Base-by-base conservation (phyloP, 2,329 filamentous ascomycete genomes). In the Colletotrichum brevisporum region DNA sequence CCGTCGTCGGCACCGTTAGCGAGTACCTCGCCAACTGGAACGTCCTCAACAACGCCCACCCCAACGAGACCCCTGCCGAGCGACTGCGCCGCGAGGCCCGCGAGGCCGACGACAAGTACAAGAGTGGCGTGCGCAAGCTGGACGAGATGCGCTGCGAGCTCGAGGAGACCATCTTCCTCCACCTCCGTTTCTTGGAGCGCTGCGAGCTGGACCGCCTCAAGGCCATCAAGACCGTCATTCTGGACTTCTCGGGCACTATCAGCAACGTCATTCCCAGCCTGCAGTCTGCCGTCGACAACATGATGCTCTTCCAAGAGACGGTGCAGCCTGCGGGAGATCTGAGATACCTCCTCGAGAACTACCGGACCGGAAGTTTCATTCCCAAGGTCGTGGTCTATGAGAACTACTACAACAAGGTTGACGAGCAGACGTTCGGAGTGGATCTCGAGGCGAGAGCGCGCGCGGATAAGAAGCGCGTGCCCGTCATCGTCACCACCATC, bases 221-320 rank as follows among this genome's bases (percentile, higher is more conserved):
- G 86, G 96, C 97, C 21, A 96, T 99, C 86, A 98, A 99, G 86
- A 95, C 95, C 26, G 97, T 99, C 60, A 92, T 99, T 71, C 88
- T 99, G 51, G 97, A 99, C 82, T 98, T 99, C 80, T 98, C 95
- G 5, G 96, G 96, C 53, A 94, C 95, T 45, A 93, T 99, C 79
- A 95, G 95, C 85, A 99, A 99, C 76, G 95, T 98, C 75, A 98
- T 99, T 71, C 97, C 96, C 18, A 97, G 93, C 76, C 84, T 99
- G 71, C 96, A 98, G 81, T 95, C 95, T 68, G 94, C 95, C 0
- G 94, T 99, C 26, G 96, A 99, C 83, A 94, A 97, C 78, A 98
- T 99, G 95, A 94, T 99, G 91, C 87, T 99, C 54, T 99, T 97
- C 83, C 96, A 99, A 80, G 96, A 99, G 84, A 98, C 96, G 0